Percentiles rank a stretch among this genome's conserved stretches.
Evolutionary conservation across 2,329 filamentous ascomycete species (phyloP).

Genomic region (Venturia asperata): DNA sequence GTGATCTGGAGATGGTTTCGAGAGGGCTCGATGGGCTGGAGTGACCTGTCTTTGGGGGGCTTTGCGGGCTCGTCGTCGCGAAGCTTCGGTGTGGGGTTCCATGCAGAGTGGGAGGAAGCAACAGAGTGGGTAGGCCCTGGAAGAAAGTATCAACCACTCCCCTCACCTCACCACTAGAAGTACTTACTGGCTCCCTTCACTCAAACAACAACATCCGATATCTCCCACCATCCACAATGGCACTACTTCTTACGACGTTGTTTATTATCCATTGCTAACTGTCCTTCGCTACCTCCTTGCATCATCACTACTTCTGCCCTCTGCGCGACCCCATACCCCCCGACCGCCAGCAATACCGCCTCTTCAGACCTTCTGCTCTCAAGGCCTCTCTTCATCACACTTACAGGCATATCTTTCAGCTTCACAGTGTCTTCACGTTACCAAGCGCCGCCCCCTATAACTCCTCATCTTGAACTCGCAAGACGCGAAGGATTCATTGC

Average conservation of each 20-base stretch:
- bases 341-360: not conserved
- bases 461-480: not conserved
- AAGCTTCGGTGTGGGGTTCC: not conserved
- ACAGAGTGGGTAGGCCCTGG: no score
- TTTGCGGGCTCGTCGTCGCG: not conserved
- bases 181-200: not conserved
- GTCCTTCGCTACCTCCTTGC: not conserved
- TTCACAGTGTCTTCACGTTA: not conserved
- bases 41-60: not conserved
- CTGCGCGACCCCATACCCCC: not conserved
- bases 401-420: not conserved
- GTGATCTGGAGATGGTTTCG: not conserved
- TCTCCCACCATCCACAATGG: no score
- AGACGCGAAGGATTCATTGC: not conserved
- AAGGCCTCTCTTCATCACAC: not conserved
- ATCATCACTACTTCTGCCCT: not conserved
- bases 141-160: not conserved
- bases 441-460: not conserved
- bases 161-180: not conserved
- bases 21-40: not conserved
- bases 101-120: not conserved
- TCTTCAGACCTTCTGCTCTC: not conserved
- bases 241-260: not conserved
- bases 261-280: not conserved
- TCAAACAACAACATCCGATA: not conserved